Evolutionary conservation across 768 basidiomycete species (phyloP).

Genomic region (Mycena floridula): DNA sequence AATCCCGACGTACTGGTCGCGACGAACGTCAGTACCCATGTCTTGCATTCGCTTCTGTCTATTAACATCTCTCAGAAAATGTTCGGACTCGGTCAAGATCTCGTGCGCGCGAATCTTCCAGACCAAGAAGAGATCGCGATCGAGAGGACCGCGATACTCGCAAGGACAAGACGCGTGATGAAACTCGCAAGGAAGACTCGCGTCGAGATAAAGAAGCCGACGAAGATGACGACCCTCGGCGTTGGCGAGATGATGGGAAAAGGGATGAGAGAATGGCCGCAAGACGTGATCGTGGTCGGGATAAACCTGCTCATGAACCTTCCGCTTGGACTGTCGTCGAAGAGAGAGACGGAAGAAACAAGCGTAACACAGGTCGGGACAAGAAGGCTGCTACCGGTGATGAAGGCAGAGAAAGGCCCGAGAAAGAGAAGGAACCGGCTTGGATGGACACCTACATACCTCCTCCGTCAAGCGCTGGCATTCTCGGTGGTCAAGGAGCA

Average conservation of each 20-base stretch:
- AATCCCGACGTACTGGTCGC: constrained; percentile 43
- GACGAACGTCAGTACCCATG: constrained; percentile 51
- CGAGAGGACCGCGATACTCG: constrained; percentile 26
- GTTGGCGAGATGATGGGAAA: constrained; percentile 81
- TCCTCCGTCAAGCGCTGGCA: constrained; percentile 45
- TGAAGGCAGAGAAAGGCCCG: constrained; percentile 44
- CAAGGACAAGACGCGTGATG: constrained; percentile 9
- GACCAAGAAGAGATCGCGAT: constrained; percentile 48
- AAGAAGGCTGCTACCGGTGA: constrained; percentile 31
- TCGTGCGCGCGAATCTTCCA: constrained; percentile 56
- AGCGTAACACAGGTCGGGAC: constrained; percentile 55
- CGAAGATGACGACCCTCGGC: constrained; percentile 61
- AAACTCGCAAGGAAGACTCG: constrained; percentile 12
- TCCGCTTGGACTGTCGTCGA: constrained; percentile 57
- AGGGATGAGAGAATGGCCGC: constrained; percentile 69
- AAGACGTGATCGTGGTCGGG: constrained; percentile 48
- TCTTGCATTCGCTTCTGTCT: constrained; percentile 3
- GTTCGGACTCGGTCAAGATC: constrained; percentile 65
- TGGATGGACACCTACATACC: constrained; percentile 92
- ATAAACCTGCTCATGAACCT: constrained; percentile 36
- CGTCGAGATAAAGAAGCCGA: constrained; percentile 45
- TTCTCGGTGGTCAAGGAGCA: constrained; percentile 53
- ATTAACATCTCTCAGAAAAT: constrained; percentile 31
- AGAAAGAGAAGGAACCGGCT: constrained; percentile 81
- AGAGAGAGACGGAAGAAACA: constrained; percentile 61